These are phyloP conservation scores for Westerdykella sp. DNA, from an alignment of 2,329 filamentous ascomycete species.

Conservation along the genomic window DNA sequence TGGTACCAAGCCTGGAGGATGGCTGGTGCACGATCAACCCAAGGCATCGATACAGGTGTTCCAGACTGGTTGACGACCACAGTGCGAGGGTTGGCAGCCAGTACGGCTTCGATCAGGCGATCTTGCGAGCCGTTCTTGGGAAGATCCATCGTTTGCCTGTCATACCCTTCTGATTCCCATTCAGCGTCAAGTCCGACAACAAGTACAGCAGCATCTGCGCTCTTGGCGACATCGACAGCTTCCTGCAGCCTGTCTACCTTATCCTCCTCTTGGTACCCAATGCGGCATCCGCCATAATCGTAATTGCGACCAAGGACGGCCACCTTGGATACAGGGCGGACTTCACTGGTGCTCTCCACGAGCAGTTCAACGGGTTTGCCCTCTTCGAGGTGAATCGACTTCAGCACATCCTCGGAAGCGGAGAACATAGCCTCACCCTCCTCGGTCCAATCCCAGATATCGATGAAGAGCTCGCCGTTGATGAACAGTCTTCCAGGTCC, in stretches of 20 bases:
- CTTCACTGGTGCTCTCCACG: conserved; percentile 61
- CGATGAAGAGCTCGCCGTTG: conserved; percentile 54
- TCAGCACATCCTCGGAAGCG: conserved; percentile 58
- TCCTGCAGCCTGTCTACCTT: conserved; percentile 50
- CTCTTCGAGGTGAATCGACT: conserved; percentile 55
- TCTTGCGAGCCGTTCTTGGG: conserved; percentile 54
- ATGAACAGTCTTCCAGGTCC: conserved; percentile 58
- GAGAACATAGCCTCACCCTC: conserved; percentile 67
- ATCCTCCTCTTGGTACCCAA: conserved; percentile 64
- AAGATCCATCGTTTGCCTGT: conserved; percentile 57
- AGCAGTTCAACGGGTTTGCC: conserved; percentile 56
- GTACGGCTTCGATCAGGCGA: conserved; percentile 57
- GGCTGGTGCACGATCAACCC: conserved; percentile 58
- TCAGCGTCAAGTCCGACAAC: conserved; percentile 72
- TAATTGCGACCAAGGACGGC: conserved; percentile 53
- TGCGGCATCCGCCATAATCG: conserved; percentile 64
- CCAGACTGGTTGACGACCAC: conserved; percentile 71
- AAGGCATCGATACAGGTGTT: conserved; percentile 66
- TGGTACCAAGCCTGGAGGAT: conserved; percentile 77
- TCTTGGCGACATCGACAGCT: conserved; percentile 61
- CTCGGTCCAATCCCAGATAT: conserved; percentile 65
- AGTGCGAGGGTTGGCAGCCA: conserved; percentile 60
- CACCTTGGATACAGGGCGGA: conserved; percentile 56
- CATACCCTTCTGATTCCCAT: conserved; percentile 67
- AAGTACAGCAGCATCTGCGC: conserved; percentile 70